Base-by-base conservation (phyloP, 352 stramenopile genomes). In the Pythium periplocum region DNA sequence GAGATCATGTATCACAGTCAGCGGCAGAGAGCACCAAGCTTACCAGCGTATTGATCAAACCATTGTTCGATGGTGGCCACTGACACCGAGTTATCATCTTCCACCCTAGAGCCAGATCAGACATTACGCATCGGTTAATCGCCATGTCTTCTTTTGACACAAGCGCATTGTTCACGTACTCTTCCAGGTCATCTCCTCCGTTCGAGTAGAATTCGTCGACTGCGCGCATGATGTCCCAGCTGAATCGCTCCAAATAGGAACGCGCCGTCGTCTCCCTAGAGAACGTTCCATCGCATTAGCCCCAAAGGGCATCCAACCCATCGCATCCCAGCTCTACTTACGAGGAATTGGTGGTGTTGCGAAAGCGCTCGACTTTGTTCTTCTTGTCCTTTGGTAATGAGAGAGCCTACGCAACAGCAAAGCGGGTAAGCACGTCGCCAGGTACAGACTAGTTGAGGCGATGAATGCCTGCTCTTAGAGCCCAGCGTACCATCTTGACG, bases 121-220 rank as follows among this genome's bases (percentile, higher is more conserved):
- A 26, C 17, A 26, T 26, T 26, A 26, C 17, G 17, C 17, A 26
- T 26, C 17, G 17, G 17, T 26, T 26, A 26, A 26, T 26, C 17
- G 17, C 17, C 17, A 26, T 26, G 17, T 26, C 17, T 26, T 26
- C 17, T 26, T 26, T 26, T 26, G 17, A 26, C 17, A 26, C 17
- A 26, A 26, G 17, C 17, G 17, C 17, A 26, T 26, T 26, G 17
- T 26, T 26, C 17, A 34, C 36, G 35, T 36, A 67, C 54, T 49
- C 53, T 4, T 39, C 36, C 12, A 57, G 17, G n/a, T 4, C 45
- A 35, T 83, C 72, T 37, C 80, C 75, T 17, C 76, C 74, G 53
- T 73, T 87, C 26, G 78, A 61, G 62, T 86, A 92, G 53, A 88
- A 92, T 53, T 87, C 75, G 51, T 92, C 78, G 26, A 92, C 78